A percentile compares a stretch with the other conserved stretches of the same genome.
Evolutionary conservation across 345 rosid genomes (phyloP).

Genomic region (Brassica juncea): DNA sequence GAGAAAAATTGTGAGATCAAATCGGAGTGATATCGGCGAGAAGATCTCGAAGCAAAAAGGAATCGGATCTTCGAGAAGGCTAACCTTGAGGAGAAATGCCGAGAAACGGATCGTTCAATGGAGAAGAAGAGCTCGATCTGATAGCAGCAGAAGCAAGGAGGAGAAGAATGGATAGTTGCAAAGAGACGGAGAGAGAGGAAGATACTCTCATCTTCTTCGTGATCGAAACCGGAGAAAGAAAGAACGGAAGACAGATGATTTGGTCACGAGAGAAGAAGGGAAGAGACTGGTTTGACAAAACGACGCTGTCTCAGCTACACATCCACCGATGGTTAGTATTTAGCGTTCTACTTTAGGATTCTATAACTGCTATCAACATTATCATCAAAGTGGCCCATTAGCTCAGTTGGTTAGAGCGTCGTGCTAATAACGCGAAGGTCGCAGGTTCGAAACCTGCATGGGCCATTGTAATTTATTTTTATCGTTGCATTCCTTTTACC

Average conservation of each 20-base stretch:
- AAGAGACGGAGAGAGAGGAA: constrained; percentile 30
- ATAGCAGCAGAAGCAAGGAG: constrained; percentile 31
- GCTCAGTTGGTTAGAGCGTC: constrained; percentile 81
- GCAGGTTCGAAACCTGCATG: constrained; percentile 42
- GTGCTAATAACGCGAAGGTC: constrained; percentile 97
- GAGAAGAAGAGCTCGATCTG: constrained; percentile 54
- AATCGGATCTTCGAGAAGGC: constrained; percentile 14
- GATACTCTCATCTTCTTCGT: constrained; percentile 52
- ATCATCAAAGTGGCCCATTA: constrained; percentile 22
- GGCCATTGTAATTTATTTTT: not conserved
- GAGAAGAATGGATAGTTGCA: constrained; percentile 31
- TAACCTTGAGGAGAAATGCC: constrained; percentile 93
- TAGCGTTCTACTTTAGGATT: no score
- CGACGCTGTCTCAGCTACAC: constrained; percentile 17
- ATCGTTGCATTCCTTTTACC: not conserved
- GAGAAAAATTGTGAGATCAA: not conserved
- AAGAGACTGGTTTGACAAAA: not conserved
- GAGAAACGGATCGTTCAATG: constrained; percentile 54
- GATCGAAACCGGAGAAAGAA: constrained; percentile 31
- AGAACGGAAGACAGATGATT: constrained; percentile 33
- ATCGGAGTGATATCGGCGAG: not conserved
- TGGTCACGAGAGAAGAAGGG: constrained; percentile 5
- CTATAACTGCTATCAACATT: no score
- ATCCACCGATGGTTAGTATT: not conserved
- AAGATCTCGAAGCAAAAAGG: constrained; percentile 13